Percentiles rank a stretch among this genome's conserved stretches.
Conservation (phyloP, 805 yeast genomes). For the Kluyveromyces starmeri region DNA sequence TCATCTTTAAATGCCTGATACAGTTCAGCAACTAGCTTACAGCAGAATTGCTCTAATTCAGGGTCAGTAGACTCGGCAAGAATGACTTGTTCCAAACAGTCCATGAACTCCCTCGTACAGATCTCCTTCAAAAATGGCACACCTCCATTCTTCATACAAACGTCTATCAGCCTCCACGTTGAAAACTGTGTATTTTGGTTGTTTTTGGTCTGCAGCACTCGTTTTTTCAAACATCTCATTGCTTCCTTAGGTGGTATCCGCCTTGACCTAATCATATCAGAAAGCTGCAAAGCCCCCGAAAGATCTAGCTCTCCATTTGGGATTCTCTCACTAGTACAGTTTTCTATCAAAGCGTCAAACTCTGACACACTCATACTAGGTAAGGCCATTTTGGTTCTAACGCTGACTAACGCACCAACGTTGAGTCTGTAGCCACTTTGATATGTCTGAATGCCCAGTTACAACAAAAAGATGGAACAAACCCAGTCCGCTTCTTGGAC, state of each 20-base stretch:
- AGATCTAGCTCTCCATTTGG: constrained; percentile 87
- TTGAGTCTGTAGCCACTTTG: too few species aligned
- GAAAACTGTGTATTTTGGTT: constrained; percentile 79
- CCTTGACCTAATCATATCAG: constrained; percentile 79
- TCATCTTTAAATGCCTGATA: constrained; percentile 62
- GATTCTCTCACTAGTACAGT: constrained; percentile 81
- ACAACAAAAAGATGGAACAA: too few species aligned
- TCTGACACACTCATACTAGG: constrained; percentile 21
- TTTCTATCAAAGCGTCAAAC: constrained; percentile 55
- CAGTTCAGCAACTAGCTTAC: constrained; percentile 70
- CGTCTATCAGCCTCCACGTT: constrained; percentile 67
- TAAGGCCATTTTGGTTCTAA: constrained; percentile 14
- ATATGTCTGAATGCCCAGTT: too few species aligned
- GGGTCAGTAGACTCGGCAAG: constrained; percentile 34
- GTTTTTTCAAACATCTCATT: constrained; percentile 72
- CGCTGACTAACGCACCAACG: too few species aligned
- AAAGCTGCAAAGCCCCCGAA: constrained; percentile 67
- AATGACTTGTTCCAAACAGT: constrained; percentile 48
- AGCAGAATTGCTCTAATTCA: constrained; percentile 50
- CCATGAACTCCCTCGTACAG: constrained; percentile 79
- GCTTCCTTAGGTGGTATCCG: constrained; percentile 71
- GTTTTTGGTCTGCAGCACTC: constrained; percentile 44
- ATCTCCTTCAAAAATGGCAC: constrained; percentile 71
- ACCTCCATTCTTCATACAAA: constrained; percentile 91
- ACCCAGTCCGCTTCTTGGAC: too few species aligned